Evolutionary conservation across 2,329 filamentous ascomycete genomes (phyloP), one percentile per base, ranked within the genome.

Genomic region (Ramichloridium luteum): DNA sequence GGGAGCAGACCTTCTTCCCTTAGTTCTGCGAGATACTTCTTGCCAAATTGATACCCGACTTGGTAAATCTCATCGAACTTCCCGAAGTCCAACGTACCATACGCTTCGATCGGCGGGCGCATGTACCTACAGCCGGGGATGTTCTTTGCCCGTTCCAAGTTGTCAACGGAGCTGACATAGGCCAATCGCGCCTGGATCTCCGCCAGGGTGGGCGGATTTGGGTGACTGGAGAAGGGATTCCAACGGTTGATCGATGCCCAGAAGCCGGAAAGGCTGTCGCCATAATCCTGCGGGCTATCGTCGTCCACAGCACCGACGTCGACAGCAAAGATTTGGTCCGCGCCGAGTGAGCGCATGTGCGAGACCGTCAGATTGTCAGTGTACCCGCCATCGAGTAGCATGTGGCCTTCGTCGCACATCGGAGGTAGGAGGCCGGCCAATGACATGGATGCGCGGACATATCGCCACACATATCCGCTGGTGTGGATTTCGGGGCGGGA

Each of bases 21-120:
- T 54, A 96, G 62, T 45, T 76, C 70, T 32, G 74, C 73, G 43
- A 98, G 57, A 53, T 79, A 94, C 32, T 83, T 74, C 54, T 80
- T 78, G 4, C 85, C 90, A 51, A 77, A 98, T 33, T 72, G 68
- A 58, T 93, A 93, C 1, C 90, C 92, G 8, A 94, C 70, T 45
- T 80, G 69, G 50, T 92, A 93, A 32, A 98, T 88, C 65, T 98
- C 92, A 49, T 96, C 88, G 56, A 98, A 98, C 57, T 93, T 94
- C 39, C 77, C 82, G 63, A 98, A 98, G 36, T 98, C 90, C 16
- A 98, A 64, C 1, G 90, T 98, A 4, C 86, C 90, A 47, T 93
- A 98, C 2, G 74, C 70, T 51, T 96, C 90, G 40, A 98, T 80
- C 0, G 90, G 90, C 4, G 92, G 92, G 1, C 90, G 74, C 83